Percentiles rank a stretch among this genome's conserved stretches.
Conservation (phyloP, 139 green algal species). For the Deuterostichococcus epilithicus region DNA sequence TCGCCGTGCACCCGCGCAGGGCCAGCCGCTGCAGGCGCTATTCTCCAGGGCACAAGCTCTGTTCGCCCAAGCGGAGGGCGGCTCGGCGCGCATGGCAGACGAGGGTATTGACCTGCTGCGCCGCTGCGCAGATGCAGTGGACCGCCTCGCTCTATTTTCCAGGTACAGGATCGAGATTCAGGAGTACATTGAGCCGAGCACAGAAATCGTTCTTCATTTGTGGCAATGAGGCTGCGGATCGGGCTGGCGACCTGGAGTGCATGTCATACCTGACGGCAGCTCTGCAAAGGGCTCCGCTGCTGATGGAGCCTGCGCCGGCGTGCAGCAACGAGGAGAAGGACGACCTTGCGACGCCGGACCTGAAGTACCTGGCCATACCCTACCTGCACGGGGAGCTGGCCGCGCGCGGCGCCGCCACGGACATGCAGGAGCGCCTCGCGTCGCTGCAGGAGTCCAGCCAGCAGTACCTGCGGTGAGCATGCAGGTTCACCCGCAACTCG, state of each 20-base stretch:
- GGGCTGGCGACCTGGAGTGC: too few relatives aligned
- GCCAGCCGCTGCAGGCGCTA: not conserved
- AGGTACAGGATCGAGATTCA: too few relatives aligned
- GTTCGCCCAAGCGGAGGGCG: not conserved
- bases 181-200: too few relatives aligned
- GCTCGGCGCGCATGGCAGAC: not conserved
- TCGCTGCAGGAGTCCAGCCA: conserved; percentile 1
- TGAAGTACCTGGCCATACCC: conserved; percentile 60
- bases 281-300: too few relatives aligned
- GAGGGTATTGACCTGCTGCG: not conserved
- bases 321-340: conserved; percentile 61
- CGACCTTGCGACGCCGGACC: conserved; percentile 47
- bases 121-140: not conserved
- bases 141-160: not conserved
- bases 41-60: not conserved
- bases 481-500: too few relatives aligned
- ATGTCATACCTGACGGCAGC: too few relatives aligned
- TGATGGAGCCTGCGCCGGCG: too few relatives aligned
- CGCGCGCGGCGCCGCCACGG: not conserved
- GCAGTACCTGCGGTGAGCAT: not conserved
- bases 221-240: too few relatives aligned
- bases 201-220: too few relatives aligned
- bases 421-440: not conserved
- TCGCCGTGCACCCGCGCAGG: not conserved
- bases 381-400: conserved; percentile 26